A percentile compares a stretch with the other conserved stretches of the same genome.
These are phyloP conservation scores for Cyclanthera cordifolia DNA, from an alignment of 306 rosid species.

Conservation along the genomic window DNA sequence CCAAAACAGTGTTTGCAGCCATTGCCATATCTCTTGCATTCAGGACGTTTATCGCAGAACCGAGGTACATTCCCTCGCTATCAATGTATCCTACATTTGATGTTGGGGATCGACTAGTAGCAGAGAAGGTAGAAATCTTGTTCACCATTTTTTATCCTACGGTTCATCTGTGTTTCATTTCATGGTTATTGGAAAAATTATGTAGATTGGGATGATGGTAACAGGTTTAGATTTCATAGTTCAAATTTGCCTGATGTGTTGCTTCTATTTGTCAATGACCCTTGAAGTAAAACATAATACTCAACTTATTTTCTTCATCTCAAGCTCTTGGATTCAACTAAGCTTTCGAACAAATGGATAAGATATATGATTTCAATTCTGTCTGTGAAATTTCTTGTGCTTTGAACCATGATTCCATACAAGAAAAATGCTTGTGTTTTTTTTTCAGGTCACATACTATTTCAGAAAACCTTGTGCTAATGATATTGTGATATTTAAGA, in stretches of 20 bases:
- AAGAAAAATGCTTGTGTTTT: not conserved
- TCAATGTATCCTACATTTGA: constrained; percentile 99
- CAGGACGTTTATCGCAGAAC: constrained; percentile 83
- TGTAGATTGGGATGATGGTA: not conserved
- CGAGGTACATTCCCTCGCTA: constrained; percentile 94
- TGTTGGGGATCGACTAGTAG: constrained; percentile 94
- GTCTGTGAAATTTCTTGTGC: not conserved
- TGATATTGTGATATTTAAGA: constrained; percentile 83
- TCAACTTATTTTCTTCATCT: not conserved
- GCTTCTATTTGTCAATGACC: not conserved
- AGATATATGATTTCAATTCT: not conserved
- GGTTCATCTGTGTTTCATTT: not conserved
- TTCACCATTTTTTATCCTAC: not conserved
- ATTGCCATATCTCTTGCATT: constrained; percentile 49
- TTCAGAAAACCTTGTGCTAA: constrained; percentile 89
- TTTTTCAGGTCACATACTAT: constrained; percentile 74
- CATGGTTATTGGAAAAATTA: not conserved
- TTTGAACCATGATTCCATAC: not conserved
- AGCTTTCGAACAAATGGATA: not conserved
- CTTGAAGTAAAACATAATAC: not conserved
- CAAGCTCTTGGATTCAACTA: constrained; percentile 3
- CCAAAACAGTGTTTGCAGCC: constrained; percentile 73
- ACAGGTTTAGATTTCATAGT: not conserved
- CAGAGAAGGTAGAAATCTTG: constrained; percentile 59
- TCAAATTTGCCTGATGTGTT: not conserved